A percentile compares a stretch with the other conserved stretches of the same genome.
Evolutionary conservation across 1,139 yeast genomes (phyloP).

Genomic region (Blastobotrys capitulatus): DNA sequence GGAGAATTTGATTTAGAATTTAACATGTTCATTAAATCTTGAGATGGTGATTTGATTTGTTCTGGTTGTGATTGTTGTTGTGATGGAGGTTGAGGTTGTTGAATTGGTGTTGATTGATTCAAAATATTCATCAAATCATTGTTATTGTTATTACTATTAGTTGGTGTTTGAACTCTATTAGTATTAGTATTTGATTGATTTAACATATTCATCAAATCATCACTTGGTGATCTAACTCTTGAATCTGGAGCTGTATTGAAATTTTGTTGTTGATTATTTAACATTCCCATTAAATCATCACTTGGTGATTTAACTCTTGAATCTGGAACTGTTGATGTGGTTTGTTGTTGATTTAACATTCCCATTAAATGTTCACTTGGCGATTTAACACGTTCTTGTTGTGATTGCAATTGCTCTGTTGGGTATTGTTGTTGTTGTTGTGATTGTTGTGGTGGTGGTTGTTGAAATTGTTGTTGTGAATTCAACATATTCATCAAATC

Average conservation of each 20-base stretch:
- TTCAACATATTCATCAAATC: background rate
- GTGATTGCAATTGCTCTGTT: background rate
- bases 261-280: background rate
- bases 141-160: background rate
- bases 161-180: background rate
- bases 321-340: background rate
- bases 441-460: no score
- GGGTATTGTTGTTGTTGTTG: background rate
- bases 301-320: conserved; percentile 2
- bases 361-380: conserved; percentile 5
- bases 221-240: background rate
- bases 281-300: conserved; percentile 3
- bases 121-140: background rate
- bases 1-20: no score
- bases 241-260: background rate
- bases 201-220: background rate
- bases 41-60: background rate
- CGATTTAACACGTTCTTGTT: background rate
- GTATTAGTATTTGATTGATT: background rate
- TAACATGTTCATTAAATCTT: conserved; percentile 7
- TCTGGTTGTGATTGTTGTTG: no score
- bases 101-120: background rate
- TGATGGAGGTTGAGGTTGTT: no score
- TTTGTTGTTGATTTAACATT: background rate
- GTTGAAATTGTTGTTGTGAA: background rate